Evolutionary conservation across 495 filamentous ascomycete species (phyloP).

Genomic region (Durotheca rogersii): DNA sequence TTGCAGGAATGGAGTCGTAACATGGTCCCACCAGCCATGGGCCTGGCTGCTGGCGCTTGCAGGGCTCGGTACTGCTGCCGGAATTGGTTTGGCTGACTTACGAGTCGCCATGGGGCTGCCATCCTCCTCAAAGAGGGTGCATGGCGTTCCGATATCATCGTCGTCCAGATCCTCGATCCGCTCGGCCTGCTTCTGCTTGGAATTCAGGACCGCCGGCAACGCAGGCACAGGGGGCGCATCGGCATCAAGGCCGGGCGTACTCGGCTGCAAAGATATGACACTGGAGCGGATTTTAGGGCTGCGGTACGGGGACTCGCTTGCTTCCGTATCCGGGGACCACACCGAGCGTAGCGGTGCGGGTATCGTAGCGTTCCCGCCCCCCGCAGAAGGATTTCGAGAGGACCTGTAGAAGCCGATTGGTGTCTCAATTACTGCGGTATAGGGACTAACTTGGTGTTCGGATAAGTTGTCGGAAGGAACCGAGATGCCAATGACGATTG

Average conservation of each 20-base stretch:
- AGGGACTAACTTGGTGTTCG: conserved; percentile 52
- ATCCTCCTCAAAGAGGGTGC: conserved; percentile 53
- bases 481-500: conserved; percentile 77
- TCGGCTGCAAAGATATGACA: conserved; percentile 67
- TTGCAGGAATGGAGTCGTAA: conserved; percentile 69
- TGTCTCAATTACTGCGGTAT: conserved; percentile 49
- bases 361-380: conserved; percentile 46
- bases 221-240: conserved; percentile 63
- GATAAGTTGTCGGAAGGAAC: conserved; percentile 62
- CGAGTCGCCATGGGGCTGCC: conserved; percentile 37
- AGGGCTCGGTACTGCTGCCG: conserved; percentile 29
- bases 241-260: conserved; percentile 40
- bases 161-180: conserved; percentile 21
- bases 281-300: conserved; percentile 55
- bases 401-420: conserved; percentile 38
- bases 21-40: conserved; percentile 85
- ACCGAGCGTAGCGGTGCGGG: conserved; percentile 64
- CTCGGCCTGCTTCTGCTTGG: conserved; percentile 13
- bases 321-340: conserved; percentile 59
- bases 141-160: conserved; percentile 33
- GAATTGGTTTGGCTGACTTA: conserved; percentile 39
- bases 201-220: conserved; percentile 50
- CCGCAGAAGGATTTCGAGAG: conserved; percentile 36
- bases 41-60: conserved; percentile 58
- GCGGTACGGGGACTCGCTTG: conserved; percentile 34